Base-by-base conservation (phyloP, 1,284 basidiomycete species). In the Fistulina hepatica region DNA sequence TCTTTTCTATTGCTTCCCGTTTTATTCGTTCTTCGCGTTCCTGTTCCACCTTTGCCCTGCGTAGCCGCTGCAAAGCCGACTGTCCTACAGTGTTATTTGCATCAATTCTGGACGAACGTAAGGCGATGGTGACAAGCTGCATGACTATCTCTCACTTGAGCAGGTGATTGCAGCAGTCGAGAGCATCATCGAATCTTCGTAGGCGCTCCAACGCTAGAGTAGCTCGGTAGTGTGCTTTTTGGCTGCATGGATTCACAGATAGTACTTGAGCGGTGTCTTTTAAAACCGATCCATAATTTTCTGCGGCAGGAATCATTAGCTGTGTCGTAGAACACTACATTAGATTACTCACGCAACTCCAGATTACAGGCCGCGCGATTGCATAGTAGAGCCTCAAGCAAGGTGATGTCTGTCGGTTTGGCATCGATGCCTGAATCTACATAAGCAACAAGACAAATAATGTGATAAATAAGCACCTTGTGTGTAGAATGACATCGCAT, bases 331-430 rank as follows among this genome's bases (percentile, higher is more conserved):
- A 25, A 19, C 19, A 24, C 12, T 12, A 25, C 36, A 27, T 41
- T 30, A 35, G 13, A 45, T 33, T 12, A 56, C 76, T 57, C 49
- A 88, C 90, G 64, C 21, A 95, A 70, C 53, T 91, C 88, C 6
- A 97, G 65, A 54, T 97, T 92, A 46, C 85, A 92, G 3, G 91
- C 93, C 1, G 94, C 91, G 26, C 92, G 73, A 59, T 98, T 98
- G 52, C 83, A 81, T 35, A 86, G 62, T 15, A 98, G 65, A 1
- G 76, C 77, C 45, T 88, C 81, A 24, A 71, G 60, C 6, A 94
- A 55, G 3, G 54, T 48, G 8, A 52, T 44, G 50, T 89, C 79
- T 5, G 72, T 69, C 2, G 91, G 85, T 36, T 81, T 73, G 1
- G 84, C 85, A 34, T 94, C 83, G 21, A 98, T 54, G 1, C 83